Percentiles rank a stretch among this genome's conserved stretches.
Evolutionary conservation across 192 early-diverging fungal genomes (phyloP).

Genomic region (Chytriomyces hyalinus): DNA sequence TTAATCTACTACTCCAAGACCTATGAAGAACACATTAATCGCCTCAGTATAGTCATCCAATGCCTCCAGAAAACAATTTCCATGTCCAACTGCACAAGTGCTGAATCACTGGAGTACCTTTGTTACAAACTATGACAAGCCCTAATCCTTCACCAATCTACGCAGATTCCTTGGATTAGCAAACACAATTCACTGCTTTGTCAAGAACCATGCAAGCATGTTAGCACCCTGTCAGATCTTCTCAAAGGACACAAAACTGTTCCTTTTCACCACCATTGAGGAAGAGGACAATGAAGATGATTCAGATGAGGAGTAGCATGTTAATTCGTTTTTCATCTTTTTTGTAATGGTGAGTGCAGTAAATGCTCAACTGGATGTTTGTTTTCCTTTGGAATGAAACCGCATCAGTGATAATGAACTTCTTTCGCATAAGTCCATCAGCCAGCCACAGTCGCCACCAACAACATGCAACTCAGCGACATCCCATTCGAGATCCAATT

Average conservation of each 20-base stretch:
- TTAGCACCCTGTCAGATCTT: constrained; percentile 26
- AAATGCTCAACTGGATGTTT: too few species aligned
- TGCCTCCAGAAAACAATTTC: constrained; percentile 27
- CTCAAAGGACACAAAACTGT: background rate
- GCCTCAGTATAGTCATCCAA: constrained; percentile 15
- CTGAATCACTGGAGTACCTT: constrained; percentile 24
- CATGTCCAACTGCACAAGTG: constrained; percentile 31
- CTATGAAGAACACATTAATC: background rate
- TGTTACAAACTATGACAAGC: constrained; percentile 21
- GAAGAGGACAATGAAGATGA: too few species aligned
- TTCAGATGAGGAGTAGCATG: too few species aligned
- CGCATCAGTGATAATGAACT: too few species aligned
- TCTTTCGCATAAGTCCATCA: too few species aligned
- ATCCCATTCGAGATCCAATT: too few species aligned
- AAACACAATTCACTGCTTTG: constrained; percentile 31
- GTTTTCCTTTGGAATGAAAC: too few species aligned
- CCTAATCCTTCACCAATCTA: constrained; percentile 5
- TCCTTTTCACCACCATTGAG: background rate
- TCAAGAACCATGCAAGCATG: constrained; percentile 7
- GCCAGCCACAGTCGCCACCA: too few species aligned
- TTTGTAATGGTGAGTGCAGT: too few species aligned
- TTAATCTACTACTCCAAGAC: background rate
- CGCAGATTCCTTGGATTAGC: constrained; percentile 29
- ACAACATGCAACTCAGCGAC: too few species aligned
- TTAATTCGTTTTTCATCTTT: too few species aligned